These are phyloP conservation scores for Colletotrichum australisinense DNA, from an alignment of 2,329 filamentous ascomycete species.

Conservation along the genomic window DNA sequence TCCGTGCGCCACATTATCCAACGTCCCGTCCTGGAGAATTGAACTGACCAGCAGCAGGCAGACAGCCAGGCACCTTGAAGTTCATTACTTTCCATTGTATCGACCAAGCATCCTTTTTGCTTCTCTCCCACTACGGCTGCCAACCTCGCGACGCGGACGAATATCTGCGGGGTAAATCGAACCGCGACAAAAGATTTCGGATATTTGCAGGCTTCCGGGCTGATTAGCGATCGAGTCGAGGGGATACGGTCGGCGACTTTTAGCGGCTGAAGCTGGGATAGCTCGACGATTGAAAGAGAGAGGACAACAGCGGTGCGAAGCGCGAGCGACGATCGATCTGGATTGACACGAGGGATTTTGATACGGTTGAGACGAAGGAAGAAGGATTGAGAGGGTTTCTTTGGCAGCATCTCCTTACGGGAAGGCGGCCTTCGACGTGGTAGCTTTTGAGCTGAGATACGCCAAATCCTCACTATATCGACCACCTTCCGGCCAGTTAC, in stretches of 20 bases:
- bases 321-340: background rate
- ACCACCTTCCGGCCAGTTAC: background rate
- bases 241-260: slow-evolving; percentile 2
- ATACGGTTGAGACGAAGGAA: background rate
- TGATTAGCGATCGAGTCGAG: background rate
- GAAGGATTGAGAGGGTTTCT: background rate
- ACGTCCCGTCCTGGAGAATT: slow-evolving; percentile 15
- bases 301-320: background rate
- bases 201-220: background rate
- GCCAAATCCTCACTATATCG: background rate
- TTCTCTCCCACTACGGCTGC: background rate
- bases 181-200: background rate
- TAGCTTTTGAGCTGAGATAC: background rate
- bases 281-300: background rate
- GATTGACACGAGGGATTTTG: background rate
- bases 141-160: background rate
- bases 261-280: slow-evolving; percentile 7
- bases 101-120: background rate
- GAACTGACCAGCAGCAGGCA: slow-evolving; percentile 10
- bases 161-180: no score
- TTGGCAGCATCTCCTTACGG: background rate
- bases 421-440: background rate
- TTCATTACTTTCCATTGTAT: background rate
- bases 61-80: slow-evolving; percentile 5
- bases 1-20: slow-evolving; percentile 17